Conservation (phyloP, 805 yeast species). For the Naumovozyma castellii region DNA sequence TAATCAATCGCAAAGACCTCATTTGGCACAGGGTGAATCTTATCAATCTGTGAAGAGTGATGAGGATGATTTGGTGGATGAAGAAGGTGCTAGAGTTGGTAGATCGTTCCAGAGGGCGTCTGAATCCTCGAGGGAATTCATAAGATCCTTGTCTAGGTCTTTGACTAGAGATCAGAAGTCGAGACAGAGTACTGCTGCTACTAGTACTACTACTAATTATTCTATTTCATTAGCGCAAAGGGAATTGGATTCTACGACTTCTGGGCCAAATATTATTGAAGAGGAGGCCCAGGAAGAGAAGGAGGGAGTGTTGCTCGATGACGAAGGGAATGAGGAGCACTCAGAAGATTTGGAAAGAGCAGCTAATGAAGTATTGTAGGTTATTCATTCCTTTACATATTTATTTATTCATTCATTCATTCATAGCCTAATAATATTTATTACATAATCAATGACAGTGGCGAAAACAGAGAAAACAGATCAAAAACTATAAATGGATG, state of each 20-base stretch:
- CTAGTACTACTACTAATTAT: slow-evolving; percentile 23
- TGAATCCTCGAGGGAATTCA: slow-evolving; percentile 35
- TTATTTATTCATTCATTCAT: too few species aligned
- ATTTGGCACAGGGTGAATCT: slow-evolving; percentile 70
- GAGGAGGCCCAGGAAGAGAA: slow-evolving; percentile 17
- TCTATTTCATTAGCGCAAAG: slow-evolving; percentile 12
- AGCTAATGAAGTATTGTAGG: slow-evolving; percentile 3
- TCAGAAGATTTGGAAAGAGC: slow-evolving; percentile 8
- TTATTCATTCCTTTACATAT: too few species aligned
- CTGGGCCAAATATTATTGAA: slow-evolving; percentile 18
- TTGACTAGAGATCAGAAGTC: slow-evolving; percentile 19
- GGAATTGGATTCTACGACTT: slow-evolving; percentile 18
- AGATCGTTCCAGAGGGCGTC: slow-evolving; percentile 21
- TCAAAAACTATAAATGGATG: too few species aligned
- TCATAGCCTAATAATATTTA: too few species aligned
- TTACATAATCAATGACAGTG: too few species aligned
- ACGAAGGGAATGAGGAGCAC: slow-evolving; percentile 17
- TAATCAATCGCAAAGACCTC: slow-evolving; percentile 37
- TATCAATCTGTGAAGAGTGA: slow-evolving; percentile 50
- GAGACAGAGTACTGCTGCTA: too few species aligned
- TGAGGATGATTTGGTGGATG: slow-evolving; percentile 24
- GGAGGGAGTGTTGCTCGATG: slow-evolving; percentile 14
- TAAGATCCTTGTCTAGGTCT: slow-evolving; percentile 39
- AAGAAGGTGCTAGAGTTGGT: slow-evolving; percentile 12
- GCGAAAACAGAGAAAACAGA: too few species aligned